Conservation (phyloP, 2,329 filamentous ascomycete genomes). For the Pseudopithomyces maydicus region DNA sequence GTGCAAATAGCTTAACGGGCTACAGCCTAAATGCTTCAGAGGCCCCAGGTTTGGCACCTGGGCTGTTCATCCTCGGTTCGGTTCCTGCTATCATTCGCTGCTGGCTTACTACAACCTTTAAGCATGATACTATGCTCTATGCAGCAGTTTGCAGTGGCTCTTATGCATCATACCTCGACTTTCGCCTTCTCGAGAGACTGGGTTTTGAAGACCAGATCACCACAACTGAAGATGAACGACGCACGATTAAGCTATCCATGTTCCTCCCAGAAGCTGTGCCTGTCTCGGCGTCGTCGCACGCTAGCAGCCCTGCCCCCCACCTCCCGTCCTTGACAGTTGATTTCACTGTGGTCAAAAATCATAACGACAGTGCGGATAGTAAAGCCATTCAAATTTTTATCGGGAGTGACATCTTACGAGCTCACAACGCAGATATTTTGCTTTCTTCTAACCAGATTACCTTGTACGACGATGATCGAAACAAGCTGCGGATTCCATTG, state of each 20-base stretch:
- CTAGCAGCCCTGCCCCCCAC: slow-evolving; percentile 73
- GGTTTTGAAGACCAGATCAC: slow-evolving; percentile 71
- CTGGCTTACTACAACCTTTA: slow-evolving; percentile 90
- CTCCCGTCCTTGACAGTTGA: slow-evolving; percentile 80
- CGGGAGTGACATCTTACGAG: slow-evolving; percentile 83
- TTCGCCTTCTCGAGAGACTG: slow-evolving; percentile 74
- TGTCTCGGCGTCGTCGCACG: slow-evolving; percentile 73
- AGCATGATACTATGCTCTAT: slow-evolving; percentile 86
- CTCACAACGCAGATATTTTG: slow-evolving; percentile 86
- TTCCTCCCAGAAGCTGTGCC: slow-evolving; percentile 92
- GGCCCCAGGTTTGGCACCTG: slow-evolving; percentile 77
- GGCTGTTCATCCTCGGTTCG: slow-evolving; percentile 82
- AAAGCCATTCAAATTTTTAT: slow-evolving; percentile 83
- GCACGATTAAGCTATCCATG: slow-evolving; percentile 76
- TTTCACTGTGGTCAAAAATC: slow-evolving; percentile 73
- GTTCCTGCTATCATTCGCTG: slow-evolving; percentile 94
- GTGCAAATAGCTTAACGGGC: slow-evolving; percentile 76
- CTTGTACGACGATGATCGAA: slow-evolving; percentile 82
- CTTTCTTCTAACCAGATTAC: slow-evolving; percentile 92
- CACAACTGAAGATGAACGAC: slow-evolving; percentile 67
- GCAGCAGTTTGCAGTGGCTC: slow-evolving; percentile 92
- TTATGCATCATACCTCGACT: slow-evolving; percentile 81
- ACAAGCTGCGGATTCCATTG: slow-evolving; percentile 87
- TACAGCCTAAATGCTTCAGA: slow-evolving; percentile 77
- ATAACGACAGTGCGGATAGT: slow-evolving; percentile 53